Base-by-base conservation (phyloP, 1,139 yeast genomes). In the Suhomyces panamericanus region DNA sequence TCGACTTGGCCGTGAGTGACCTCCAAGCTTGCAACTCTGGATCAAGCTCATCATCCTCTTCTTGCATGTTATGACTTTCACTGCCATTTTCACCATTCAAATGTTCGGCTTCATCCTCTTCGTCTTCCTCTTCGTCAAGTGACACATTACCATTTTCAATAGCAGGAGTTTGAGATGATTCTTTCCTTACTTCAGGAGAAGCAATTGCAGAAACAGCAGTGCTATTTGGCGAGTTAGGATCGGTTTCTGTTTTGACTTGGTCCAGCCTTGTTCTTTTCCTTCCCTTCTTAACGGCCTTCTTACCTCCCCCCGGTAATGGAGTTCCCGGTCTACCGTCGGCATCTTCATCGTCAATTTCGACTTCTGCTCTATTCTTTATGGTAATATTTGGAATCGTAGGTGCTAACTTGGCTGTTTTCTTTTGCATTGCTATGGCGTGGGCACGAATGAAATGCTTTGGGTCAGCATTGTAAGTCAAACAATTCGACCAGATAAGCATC, bases 371-470 rank as follows among this genome's bases (percentile, higher is more conserved):
- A 58, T 83, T 90, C 52, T 93, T 76, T 5, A 93, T 78, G 0
- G 81, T 77, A 42, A 93, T 87, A 57, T 93, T 95, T 0, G 99
- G 99, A 30, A 93, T 91, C 47, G 88, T 69, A 0, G 96, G 96
- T 8, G 83, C 77, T 44, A 93, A 71, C 44, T 83, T 78, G 45
- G 82, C 63, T 0, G 98, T 83, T 60, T 87, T 88, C 64, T 88
- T 89, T 55, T 90, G 96, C 99, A 93, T 95, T 3, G 98, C 97
- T 41, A 87, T 67, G 0, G 99, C 99, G 68, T 93, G 98, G 0
- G 84, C 88, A 46, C 99, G 74, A 34, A 93, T 66, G 55, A 87
- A 91, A 64, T 95, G 98, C 49, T 85, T 86, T 2, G 99, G 99
- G 58, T 95, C 99, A 0, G 97, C 87, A 63, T 95, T 95, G 62